phyloP scores from a whole-genome alignment of 2,329 filamentous ascomycete genomes.

The Aureobasidium mangrovei region DNA sequence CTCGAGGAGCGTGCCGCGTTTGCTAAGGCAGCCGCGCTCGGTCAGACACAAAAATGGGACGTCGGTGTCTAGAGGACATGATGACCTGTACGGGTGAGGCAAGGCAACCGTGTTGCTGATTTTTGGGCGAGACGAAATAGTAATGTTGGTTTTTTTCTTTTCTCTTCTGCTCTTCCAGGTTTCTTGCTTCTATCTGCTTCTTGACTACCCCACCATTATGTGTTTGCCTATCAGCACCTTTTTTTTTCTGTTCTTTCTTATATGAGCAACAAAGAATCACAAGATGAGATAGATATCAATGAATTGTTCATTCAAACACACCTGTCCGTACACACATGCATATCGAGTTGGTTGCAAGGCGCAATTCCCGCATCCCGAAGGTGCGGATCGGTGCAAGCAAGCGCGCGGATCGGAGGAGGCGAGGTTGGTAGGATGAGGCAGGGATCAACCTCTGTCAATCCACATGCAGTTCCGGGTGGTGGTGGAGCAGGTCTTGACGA shows the following conservation, averaged over 20 bases:
- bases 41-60: slow-evolving; percentile 3
- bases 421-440: background rate
- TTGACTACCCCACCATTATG: background rate
- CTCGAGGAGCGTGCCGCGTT: slow-evolving; percentile 29
- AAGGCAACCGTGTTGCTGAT: background rate
- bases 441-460: slow-evolving; percentile 4
- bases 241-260: background rate
- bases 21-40: slow-evolving; percentile 12
- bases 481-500: slow-evolving; percentile 9
- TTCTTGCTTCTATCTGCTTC: background rate
- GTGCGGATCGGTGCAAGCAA: background rate
- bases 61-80: background rate
- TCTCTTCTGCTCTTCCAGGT: background rate
- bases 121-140: background rate
- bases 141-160: background rate
- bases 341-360: background rate
- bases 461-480: background rate
- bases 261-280: background rate
- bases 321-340: background rate
- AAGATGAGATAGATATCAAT: slow-evolving; percentile 8
- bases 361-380: background rate
- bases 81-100: background rate
- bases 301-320: slow-evolving; percentile 5
- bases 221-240: too few species aligned
- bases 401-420: background rate